These are phyloP conservation scores for Excoecaria cochinchinensis DNA, from an alignment of 345 rosid genomes.

Conservation along the genomic window DNA sequence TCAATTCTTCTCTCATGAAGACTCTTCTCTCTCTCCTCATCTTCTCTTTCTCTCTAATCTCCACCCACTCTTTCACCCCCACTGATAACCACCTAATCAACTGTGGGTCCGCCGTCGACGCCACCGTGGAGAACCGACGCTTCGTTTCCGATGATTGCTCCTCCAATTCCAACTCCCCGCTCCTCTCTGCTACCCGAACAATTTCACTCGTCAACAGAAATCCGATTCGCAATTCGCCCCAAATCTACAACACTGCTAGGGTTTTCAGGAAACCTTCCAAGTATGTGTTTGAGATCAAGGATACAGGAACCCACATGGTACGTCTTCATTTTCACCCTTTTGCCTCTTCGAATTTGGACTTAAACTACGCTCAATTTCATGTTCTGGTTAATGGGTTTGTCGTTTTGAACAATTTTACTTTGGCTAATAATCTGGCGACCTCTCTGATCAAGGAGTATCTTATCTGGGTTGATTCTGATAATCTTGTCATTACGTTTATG, in stretches of 20 bases:
- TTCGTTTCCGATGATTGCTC: constrained; percentile 51
- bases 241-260: constrained; percentile 65
- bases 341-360: constrained; percentile 41
- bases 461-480: constrained; percentile 44
- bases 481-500: constrained; percentile 55
- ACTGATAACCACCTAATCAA: constrained; percentile 58
- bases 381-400: constrained; percentile 68
- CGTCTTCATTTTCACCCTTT: constrained; percentile 69
- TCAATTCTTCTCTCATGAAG: constrained; percentile 26
- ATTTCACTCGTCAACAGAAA: constrained; percentile 33
- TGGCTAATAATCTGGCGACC: not conserved
- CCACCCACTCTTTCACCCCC: constrained; percentile 12
- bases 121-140: constrained; percentile 55
- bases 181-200: constrained; percentile 38
- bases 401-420: constrained; percentile 64
- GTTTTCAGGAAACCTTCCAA: constrained; percentile 56
- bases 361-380: constrained; percentile 55
- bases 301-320: constrained; percentile 68
- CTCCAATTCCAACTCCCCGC: constrained; percentile 24
- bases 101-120: constrained; percentile 64
- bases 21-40: constrained; percentile 16
- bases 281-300: constrained; percentile 59
- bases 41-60: constrained; percentile 19
- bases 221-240: constrained; percentile 28
- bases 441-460: constrained; percentile 66